These are phyloP conservation scores for Boletus subparvulus DNA, from an alignment of 768 basidiomycete genomes.

Conservation along the genomic window DNA sequence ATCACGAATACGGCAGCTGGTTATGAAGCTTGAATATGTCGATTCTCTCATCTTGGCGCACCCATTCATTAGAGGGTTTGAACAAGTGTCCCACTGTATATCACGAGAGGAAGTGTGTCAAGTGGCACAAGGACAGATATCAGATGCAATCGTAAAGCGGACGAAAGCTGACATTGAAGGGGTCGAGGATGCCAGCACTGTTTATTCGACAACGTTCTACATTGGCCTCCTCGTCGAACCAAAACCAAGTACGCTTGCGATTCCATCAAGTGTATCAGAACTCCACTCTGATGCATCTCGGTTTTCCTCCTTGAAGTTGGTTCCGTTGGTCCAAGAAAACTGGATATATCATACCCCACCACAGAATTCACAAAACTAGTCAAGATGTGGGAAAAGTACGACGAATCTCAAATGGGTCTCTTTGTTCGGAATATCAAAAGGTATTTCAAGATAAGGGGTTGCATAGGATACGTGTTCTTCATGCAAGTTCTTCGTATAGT, in stretches of 20 bases:
- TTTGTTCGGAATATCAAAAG: constrained; percentile 90
- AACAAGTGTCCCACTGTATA: constrained; percentile 80
- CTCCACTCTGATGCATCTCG: constrained; percentile 16
- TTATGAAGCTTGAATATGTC: constrained; percentile 97
- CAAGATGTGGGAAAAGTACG: constrained; percentile 94
- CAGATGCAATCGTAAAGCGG: constrained; percentile 66
- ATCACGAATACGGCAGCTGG: constrained; percentile 91
- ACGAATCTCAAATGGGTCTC: constrained; percentile 91
- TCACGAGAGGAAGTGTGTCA: constrained; percentile 84
- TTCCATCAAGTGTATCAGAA: constrained; percentile 12
- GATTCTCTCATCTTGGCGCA: constrained; percentile 90
- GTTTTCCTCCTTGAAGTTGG: constrained; percentile 53
- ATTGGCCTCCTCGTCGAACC: constrained; percentile 92
- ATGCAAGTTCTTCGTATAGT: constrained; percentile 40
- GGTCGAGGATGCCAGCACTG: constrained; percentile 72
- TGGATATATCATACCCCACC: constrained; percentile 97
- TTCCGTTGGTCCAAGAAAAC: constrained; percentile 69
- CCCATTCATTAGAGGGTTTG: constrained; percentile 93
- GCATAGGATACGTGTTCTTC: constrained; percentile 15
- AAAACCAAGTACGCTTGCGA: constrained; percentile 69
- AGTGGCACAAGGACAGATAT: constrained; percentile 86
- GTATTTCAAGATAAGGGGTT: constrained; percentile 41
- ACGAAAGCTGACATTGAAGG: constrained; percentile 77
- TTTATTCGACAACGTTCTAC: constrained; percentile 96
- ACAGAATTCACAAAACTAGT: constrained; percentile 93